A percentile compares a stretch with the other conserved stretches of the same genome.
These are phyloP conservation scores for Sphagnum tenellum DNA, from an alignment of 225 moss, liverwort and hornwort genomes.

Conservation along the genomic window DNA sequence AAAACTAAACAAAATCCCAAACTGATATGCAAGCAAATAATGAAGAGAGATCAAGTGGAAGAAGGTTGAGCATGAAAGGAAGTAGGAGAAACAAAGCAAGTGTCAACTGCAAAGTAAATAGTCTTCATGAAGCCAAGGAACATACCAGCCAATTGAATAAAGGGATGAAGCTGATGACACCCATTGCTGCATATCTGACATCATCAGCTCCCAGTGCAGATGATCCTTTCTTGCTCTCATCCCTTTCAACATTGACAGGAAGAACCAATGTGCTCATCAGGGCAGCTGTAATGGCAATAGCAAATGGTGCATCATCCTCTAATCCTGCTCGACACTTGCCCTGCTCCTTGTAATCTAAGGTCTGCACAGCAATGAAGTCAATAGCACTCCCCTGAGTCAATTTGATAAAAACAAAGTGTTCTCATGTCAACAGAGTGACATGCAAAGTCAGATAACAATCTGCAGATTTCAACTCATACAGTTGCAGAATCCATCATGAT, in stretches of 20 bases:
- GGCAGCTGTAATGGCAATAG: conserved; percentile 40
- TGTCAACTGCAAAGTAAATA: no score
- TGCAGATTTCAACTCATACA: no score
- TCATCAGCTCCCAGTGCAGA: conserved; percentile 82
- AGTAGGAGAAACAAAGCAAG: no score
- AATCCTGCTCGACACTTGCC: conserved; percentile 18
- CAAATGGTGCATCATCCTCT: conserved; percentile 41
- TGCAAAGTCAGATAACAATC: no score
- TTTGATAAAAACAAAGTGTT: no score
- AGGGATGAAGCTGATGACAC: conserved; percentile 96
- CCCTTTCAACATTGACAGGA: conserved; percentile 29
- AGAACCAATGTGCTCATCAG: conserved; percentile 42
- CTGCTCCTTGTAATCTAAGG: conserved; percentile 1
- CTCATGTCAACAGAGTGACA: no score
- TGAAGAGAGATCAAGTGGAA: no score
- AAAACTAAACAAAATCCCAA: background rate
- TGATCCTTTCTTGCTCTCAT: conserved; percentile 41
- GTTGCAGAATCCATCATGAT: no score
- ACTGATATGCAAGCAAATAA: background rate
- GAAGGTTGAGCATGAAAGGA: no score
- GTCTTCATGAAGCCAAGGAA: background rate
- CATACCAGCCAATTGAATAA: conserved; percentile 97
- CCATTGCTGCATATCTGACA: conserved; percentile 86
- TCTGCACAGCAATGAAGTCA: no score
- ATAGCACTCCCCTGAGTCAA: no score